Base-by-base conservation (phyloP, 129 eudicot species). In the Logfia minima region DNA sequence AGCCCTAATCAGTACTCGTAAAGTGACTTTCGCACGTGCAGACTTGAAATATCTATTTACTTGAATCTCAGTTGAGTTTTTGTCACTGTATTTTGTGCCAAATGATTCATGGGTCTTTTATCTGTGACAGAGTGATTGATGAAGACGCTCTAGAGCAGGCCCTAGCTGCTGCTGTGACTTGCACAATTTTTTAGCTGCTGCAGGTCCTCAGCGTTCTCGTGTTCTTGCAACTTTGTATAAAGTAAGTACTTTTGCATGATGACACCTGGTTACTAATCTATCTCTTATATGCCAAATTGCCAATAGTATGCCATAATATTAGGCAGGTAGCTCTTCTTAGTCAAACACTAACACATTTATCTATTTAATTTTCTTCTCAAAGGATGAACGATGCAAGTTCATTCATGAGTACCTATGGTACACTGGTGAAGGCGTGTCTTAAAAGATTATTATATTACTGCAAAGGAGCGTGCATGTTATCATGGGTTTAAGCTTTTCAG, bases 171-270 rank as follows among this genome's bases (percentile, higher is more conserved):
- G 99, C 99, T 10, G 92, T 94, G 45, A 94, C 99, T 4, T 94
- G 99, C 86, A 94, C 99, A 70, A 94, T 94, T 79, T n/a, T n/a
- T 89, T 94, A 89, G 99, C 99, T 75, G 99, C 93, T 77, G 99
- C 99, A 10, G 99, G 99, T 35, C 99, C 99, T 68, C 99, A 89
- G 66, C 93, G 99, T 18, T 94, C 99, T 71, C 97, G 99, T 72
- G 99, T 94, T 78, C 96, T 94, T 81, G 99, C 99, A 39, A 94
- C 99, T 67, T 84, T 94, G 79, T 94, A 94, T 87, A 94, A 94
- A 87, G 99, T 94, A 86, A 32, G 43, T 71, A 26, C 78, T 37
- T 63, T 73, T 48, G 13, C 60, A 45, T 53, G 2, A 69, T 58
- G 43, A 56, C 66, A 31, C 37, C 17, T 29, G 63, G 45, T n/a